These are phyloP conservation scores for Zalaria sp. DNA, from an alignment of 2,329 filamentous ascomycete genomes.

Conservation along the genomic window DNA sequence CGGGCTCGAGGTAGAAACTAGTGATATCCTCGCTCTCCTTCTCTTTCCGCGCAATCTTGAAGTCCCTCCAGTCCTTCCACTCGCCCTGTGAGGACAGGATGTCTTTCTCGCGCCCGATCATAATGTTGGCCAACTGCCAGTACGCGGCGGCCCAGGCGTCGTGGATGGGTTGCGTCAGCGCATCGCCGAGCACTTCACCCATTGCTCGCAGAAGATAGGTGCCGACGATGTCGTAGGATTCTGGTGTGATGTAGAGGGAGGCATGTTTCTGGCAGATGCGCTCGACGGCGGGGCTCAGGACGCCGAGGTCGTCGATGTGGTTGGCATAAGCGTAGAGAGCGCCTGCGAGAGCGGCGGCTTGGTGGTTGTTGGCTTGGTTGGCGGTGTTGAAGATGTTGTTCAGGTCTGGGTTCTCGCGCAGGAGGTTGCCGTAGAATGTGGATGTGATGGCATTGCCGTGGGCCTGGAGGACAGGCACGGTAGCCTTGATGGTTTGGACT, in stretches of 20 bases:
- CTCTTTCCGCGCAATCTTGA: slow-evolving; percentile 50
- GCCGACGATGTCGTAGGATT: slow-evolving; percentile 58
- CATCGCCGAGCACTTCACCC: slow-evolving; percentile 50
- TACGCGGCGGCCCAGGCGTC: slow-evolving; percentile 60
- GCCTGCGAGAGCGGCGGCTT: slow-evolving; percentile 54
- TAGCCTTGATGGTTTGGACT: slow-evolving; percentile 51
- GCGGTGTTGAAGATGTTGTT: slow-evolving; percentile 58
- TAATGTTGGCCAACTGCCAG: slow-evolving; percentile 56
- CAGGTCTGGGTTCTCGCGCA: slow-evolving; percentile 50
- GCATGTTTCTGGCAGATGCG: slow-evolving; percentile 67
- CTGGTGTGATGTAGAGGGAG: slow-evolving; percentile 51
- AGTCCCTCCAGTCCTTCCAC: slow-evolving; percentile 55
- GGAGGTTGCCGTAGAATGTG: slow-evolving; percentile 59
- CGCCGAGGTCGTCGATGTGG: slow-evolving; percentile 55
- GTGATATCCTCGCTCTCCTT: slow-evolving; percentile 50
- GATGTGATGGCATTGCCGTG: slow-evolving; percentile 55
- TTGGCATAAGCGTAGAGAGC: slow-evolving; percentile 58
- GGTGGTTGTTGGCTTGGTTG: slow-evolving; percentile 53
- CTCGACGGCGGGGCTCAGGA: slow-evolving; percentile 42
- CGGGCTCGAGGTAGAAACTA: slow-evolving; percentile 55
- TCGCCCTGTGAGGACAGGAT: slow-evolving; percentile 47
- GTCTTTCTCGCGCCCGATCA: slow-evolving; percentile 51
- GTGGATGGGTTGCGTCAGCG: slow-evolving; percentile 49
- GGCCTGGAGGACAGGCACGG: slow-evolving; percentile 52
- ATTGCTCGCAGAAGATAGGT: slow-evolving; percentile 56